Evolutionary conservation across 345 rosid species (phyloP).

Genomic region (Brassica nigra): DNA sequence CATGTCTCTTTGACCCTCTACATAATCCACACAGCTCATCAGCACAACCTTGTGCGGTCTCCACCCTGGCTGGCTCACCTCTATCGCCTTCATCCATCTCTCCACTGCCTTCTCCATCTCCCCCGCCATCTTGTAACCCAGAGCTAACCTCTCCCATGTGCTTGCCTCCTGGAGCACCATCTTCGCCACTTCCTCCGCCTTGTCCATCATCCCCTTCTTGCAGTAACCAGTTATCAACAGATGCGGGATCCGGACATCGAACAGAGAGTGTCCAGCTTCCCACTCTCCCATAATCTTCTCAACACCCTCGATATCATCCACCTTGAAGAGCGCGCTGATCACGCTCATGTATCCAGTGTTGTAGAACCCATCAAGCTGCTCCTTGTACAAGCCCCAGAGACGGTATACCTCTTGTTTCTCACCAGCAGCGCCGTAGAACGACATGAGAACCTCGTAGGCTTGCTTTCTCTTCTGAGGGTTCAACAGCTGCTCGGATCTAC

Average conservation of each 20-base stretch:
- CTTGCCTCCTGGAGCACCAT: constrained; percentile 36
- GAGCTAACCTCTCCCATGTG: constrained; percentile 50
- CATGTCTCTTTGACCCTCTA: constrained; percentile 38
- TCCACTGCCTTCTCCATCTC: constrained; percentile 54
- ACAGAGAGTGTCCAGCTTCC: constrained; percentile 40
- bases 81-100: constrained; percentile 45
- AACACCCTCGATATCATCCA: constrained; percentile 57
- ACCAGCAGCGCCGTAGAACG: constrained; percentile 51
- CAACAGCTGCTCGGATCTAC: constrained; percentile 47
- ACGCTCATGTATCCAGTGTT: constrained; percentile 53
- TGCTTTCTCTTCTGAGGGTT: constrained; percentile 15
- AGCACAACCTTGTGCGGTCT: constrained; percentile 39
- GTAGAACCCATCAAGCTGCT: constrained; percentile 32
- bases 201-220: constrained; percentile 51
- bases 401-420: constrained; percentile 54
- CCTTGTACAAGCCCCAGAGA: constrained; percentile 57
- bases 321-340: constrained; percentile 54
- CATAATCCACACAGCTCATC: constrained; percentile 48
- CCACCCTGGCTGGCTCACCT: constrained; percentile 40
- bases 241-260: constrained; percentile 54
- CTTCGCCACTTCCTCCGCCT: constrained; percentile 54
- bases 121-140: constrained; percentile 39
- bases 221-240: constrained; percentile 51
- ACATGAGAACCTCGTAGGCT: constrained; percentile 50
- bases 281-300: constrained; percentile 64